Conservation (phyloP, 2,329 filamentous ascomycete species). For the Harringtonia aguacate region DNA sequence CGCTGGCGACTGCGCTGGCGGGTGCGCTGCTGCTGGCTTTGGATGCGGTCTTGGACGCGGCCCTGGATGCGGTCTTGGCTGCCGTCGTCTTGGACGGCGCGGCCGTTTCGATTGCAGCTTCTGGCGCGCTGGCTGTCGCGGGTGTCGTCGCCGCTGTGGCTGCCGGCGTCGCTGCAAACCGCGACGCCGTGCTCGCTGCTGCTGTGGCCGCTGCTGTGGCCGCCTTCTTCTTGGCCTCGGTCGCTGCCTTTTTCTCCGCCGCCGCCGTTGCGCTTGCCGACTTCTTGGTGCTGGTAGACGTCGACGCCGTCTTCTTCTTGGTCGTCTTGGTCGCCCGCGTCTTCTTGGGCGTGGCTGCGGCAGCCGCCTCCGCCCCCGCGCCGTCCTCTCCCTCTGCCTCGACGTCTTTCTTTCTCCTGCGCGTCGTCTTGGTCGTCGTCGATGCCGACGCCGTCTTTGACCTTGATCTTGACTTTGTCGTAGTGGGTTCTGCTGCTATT, state of each 20-base stretch:
- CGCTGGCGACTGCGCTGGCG: slow-evolving; percentile 1
- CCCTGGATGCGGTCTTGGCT: not conserved
- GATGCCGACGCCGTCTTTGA: not conserved
- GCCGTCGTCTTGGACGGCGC: no score
- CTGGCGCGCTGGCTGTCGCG: not conserved
- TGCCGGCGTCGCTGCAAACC: not conserved
- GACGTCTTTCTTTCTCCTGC: not conserved
- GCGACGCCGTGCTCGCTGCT: not conserved
- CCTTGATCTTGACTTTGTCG: not conserved
- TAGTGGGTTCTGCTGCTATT: not conserved
- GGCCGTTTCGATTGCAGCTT: not conserved
- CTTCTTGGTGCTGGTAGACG: not conserved
- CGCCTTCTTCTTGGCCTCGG: not conserved
- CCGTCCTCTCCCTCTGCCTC: not conserved
- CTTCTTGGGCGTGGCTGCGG: slow-evolving; percentile 2
- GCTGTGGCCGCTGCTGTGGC: not conserved
- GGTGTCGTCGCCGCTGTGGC: slow-evolving; percentile 5
- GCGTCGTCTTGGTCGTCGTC: not conserved
- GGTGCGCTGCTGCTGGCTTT: not conserved
- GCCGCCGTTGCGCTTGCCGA: not conserved
- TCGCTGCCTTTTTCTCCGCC: not conserved
- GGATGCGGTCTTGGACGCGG: no score
- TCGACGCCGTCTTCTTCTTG: not conserved
- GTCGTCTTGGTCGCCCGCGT: not conserved
- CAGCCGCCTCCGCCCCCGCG: not conserved